Percentiles rank a stretch among this genome's conserved stretches.
These are phyloP conservation scores for Mycena epipterygia DNA, from an alignment of 768 basidiomycete species.

Conservation along the genomic window DNA sequence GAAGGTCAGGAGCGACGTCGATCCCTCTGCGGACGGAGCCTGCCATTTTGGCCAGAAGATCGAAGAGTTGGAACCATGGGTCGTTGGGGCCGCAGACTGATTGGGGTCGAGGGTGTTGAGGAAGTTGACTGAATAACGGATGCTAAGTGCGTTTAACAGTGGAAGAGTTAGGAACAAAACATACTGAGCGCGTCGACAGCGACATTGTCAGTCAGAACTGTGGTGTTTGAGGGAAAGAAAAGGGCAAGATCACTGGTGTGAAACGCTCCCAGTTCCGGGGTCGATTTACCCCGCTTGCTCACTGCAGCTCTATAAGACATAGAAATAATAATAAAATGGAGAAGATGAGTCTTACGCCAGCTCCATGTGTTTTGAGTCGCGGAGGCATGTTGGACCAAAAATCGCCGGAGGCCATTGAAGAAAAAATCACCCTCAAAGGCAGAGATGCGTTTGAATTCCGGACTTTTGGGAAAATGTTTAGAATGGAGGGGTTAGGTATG, in stretches of 20 bases:
- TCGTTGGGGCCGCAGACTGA: neutral
- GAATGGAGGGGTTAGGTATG: neutral
- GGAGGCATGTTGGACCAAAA: constrained; percentile 48
- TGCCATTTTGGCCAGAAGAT: no score
- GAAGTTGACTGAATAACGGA: no score
- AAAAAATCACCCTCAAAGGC: constrained; percentile 52
- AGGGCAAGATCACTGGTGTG: constrained; percentile 35
- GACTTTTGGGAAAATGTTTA: no score
- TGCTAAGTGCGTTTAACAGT: no score
- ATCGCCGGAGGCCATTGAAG: constrained; percentile 52
- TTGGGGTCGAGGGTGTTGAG: constrained; percentile 28
- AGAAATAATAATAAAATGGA: neutral
- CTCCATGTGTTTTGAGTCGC: constrained; percentile 48
- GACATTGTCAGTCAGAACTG: neutral
- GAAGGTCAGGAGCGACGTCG: constrained; percentile 18
- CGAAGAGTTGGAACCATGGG: no score
- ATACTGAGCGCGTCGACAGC: constrained; percentile 6
- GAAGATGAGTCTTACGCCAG: no score
- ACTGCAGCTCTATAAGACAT: constrained; percentile 37
- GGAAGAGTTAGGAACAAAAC: no score
- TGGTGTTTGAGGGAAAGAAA: constrained; percentile 16
- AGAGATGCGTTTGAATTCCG: constrained; percentile 56
- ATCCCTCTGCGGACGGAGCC: no score
- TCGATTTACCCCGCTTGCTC: constrained; percentile 46
- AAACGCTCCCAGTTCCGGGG: constrained; percentile 42